Conservation (phyloP, 2,329 filamentous ascomycete species). For the Diaporthe capsici region DNA sequence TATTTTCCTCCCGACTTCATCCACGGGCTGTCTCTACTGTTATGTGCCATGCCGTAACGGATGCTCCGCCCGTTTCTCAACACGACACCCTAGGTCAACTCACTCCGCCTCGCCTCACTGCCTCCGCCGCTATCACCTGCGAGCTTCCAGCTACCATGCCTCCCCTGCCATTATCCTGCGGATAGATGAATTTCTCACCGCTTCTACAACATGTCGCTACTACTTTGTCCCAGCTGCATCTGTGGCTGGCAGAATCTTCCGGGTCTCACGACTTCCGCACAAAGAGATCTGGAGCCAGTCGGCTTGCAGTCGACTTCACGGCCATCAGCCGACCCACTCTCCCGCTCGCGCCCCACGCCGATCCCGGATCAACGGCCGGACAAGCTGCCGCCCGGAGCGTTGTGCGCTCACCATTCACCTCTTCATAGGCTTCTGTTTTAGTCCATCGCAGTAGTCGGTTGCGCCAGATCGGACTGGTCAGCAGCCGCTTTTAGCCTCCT, state of each 20-base stretch:
- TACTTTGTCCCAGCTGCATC: background rate
- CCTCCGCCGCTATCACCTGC: conserved; percentile 1
- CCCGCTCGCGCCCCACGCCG: conserved; percentile 12
- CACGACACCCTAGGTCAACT: background rate
- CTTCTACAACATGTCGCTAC: background rate
- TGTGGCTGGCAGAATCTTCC: background rate
- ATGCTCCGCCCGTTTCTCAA: conserved; percentile 12
- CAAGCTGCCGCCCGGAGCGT: background rate
- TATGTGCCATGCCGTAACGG: conserved; percentile 3
- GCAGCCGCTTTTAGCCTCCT: background rate
- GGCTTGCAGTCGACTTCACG: background rate
- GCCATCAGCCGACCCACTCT: conserved; percentile 10
- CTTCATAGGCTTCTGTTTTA: background rate
- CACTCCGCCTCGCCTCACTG: conserved; percentile 5
- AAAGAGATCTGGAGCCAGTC: background rate
- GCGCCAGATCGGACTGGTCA: conserved; percentile 6
- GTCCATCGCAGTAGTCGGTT: background rate
- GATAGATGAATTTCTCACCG: conserved; percentile 16
- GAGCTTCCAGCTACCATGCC: conserved; percentile 1
- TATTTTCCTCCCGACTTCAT: background rate
- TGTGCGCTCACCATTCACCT: background rate
- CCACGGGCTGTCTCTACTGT: background rate
- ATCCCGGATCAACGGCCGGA: conserved; percentile 19
- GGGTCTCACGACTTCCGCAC: background rate
- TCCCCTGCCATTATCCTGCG: background rate